Percentiles rank a stretch among this genome's conserved stretches.
phyloP scores from a whole-genome alignment of 2,329 filamentous ascomycete genomes.

The Fusarium scirpi region DNA sequence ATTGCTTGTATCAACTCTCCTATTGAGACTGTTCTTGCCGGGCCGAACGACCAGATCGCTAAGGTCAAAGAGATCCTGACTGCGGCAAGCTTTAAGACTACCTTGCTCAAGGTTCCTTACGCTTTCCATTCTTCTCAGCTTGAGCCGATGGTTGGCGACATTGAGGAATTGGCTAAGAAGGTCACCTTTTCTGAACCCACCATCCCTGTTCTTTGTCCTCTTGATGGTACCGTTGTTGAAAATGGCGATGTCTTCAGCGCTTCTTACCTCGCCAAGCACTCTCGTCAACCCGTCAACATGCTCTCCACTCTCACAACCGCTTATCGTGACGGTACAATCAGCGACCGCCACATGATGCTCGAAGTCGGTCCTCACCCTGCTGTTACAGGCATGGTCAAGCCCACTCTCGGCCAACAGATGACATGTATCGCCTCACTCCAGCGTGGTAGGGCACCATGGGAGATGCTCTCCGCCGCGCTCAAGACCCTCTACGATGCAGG shows the following conservation, averaged over 20 bases:
- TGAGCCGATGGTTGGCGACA: slow-evolving; percentile 58
- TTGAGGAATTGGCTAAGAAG: slow-evolving; percentile 51
- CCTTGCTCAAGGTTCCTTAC: slow-evolving; percentile 52
- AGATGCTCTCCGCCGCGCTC: slow-evolving; percentile 13
- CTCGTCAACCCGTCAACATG: slow-evolving; percentile 37
- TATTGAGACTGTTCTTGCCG: slow-evolving; percentile 66
- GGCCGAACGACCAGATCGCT: slow-evolving; percentile 18
- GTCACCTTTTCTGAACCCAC: slow-evolving; percentile 18
- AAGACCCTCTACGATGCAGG: slow-evolving; percentile 32
- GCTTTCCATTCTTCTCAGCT: slow-evolving; percentile 55
- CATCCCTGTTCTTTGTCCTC: slow-evolving; percentile 25
- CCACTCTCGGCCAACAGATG: slow-evolving; percentile 27
- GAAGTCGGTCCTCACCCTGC: slow-evolving; percentile 40
- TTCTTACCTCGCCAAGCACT: slow-evolving; percentile 31
- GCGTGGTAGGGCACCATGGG: slow-evolving; percentile 21
- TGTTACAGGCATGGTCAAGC: slow-evolving; percentile 37
- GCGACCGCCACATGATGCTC: slow-evolving; percentile 22
- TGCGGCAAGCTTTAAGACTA: slow-evolving; percentile 47
- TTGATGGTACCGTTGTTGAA: slow-evolving; percentile 27
- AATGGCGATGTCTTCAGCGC: slow-evolving; percentile 10
- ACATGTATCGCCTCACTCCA: slow-evolving; percentile 30
- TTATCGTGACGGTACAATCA: slow-evolving; percentile 6
- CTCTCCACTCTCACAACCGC: slow-evolving; percentile 14
- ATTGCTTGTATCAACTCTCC: slow-evolving; percentile 73
- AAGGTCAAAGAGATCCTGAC: slow-evolving; percentile 16